Evolutionary conservation across 768 basidiomycete genomes (phyloP).

Genomic region (Leucogyrophana mollusca): DNA sequence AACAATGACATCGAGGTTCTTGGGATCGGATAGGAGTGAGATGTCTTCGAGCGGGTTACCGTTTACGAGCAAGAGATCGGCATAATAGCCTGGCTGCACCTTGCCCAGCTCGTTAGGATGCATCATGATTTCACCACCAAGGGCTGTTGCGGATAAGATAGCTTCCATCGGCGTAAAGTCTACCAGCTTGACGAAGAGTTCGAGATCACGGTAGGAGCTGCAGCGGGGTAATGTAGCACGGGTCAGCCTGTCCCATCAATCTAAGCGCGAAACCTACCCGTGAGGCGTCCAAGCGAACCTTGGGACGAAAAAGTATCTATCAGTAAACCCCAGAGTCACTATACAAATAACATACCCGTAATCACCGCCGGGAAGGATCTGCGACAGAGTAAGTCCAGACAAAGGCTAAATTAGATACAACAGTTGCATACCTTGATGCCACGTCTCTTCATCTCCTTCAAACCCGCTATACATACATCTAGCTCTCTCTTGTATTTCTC

Average conservation of each 20-base stretch:
- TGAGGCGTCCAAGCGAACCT: slow-evolving; percentile 32
- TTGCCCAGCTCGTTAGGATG: slow-evolving; percentile 37
- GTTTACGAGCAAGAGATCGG: slow-evolving; percentile 34
- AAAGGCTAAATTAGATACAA: neutral
- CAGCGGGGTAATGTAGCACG: slow-evolving; percentile 9
- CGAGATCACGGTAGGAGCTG: slow-evolving; percentile 36
- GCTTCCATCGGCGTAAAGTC: slow-evolving; percentile 36
- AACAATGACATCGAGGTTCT: slow-evolving; percentile 33
- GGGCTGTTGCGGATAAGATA: slow-evolving; percentile 32
- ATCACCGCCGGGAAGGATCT: slow-evolving; percentile 35
- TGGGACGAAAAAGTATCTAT: slow-evolving; percentile 5
- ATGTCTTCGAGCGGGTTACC: slow-evolving; percentile 37
- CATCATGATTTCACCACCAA: slow-evolving; percentile 36
- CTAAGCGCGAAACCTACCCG: slow-evolving; percentile 13
- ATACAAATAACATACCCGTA: slow-evolving; percentile 26
- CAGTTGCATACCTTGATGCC: slow-evolving; percentile 27
- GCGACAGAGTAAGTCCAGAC: neutral
- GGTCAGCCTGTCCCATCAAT: too few species aligned
- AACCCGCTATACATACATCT: slow-evolving; percentile 29
- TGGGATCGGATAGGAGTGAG: slow-evolving; percentile 25
- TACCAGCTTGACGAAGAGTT: slow-evolving; percentile 34
- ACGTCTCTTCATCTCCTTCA: slow-evolving; percentile 35
- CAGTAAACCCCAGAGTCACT: neutral
- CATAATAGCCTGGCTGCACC: slow-evolving; percentile 35
- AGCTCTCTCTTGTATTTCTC: slow-evolving; percentile 29